A percentile compares a stretch with the other conserved stretches of the same genome.
Conservation (phyloP, 139 green algal genomes). For the Klebsormidium nitens region DNA sequence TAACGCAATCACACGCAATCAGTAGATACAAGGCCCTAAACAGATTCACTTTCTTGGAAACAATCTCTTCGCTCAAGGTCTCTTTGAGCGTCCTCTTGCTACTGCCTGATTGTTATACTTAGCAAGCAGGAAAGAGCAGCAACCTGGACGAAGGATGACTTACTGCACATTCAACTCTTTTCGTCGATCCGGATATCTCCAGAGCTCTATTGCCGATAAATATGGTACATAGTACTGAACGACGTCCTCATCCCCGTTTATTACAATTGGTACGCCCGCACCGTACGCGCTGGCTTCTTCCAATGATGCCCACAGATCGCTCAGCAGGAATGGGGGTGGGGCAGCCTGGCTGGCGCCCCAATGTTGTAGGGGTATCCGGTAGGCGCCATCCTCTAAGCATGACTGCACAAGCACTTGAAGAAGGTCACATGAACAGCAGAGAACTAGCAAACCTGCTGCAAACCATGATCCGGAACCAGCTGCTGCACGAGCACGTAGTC, state of each 20-base stretch:
- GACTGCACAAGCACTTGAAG: too few relatives aligned
- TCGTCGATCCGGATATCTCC: background rate
- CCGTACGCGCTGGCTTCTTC: conserved; percentile 40
- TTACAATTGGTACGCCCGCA: conserved; percentile 22
- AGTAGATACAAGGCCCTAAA: too few relatives aligned
- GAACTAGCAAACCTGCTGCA: too few relatives aligned
- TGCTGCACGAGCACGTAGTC: too few relatives aligned
- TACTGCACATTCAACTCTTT: background rate
- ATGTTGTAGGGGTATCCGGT: too few relatives aligned
- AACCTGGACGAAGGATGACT: background rate
- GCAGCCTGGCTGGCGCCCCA: too few relatives aligned
- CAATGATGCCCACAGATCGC: conserved; percentile 25
- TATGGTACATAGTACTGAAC: conserved; percentile 33
- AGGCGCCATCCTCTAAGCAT: too few relatives aligned
- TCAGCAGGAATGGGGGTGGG: conserved; percentile 29
- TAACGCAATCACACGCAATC: too few relatives aligned
- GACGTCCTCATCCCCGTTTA: conserved; percentile 14
- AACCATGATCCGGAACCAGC: too few relatives aligned
- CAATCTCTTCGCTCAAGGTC: too few relatives aligned
- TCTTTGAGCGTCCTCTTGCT: background rate
- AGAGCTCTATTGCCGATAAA: conserved; percentile 20
- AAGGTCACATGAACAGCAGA: too few relatives aligned
- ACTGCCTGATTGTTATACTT: background rate
- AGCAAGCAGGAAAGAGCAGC: background rate
- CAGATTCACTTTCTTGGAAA: too few relatives aligned